phyloP scores from a whole-genome alignment of 257 asterid genomes.

The Rubia yunnanensis region DNA sequence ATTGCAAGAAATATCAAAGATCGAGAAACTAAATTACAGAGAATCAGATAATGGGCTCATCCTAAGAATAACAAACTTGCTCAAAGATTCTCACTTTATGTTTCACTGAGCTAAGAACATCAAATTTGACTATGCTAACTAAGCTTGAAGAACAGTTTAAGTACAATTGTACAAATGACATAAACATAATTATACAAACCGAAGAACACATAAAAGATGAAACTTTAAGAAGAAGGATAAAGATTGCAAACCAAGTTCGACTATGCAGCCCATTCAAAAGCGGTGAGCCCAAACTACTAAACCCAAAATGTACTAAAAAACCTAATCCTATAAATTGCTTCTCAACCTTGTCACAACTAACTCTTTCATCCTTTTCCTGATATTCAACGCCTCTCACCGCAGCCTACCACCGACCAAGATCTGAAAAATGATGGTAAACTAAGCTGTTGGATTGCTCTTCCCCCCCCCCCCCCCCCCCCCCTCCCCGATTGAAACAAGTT shows the following conservation, averaged over 20 bases:
- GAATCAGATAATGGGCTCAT: not conserved
- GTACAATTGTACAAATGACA: not conserved
- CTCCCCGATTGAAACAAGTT: no score
- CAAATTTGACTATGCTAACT: not conserved
- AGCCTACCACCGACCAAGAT: no score
- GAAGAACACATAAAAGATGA: not conserved
- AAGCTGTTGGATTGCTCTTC: no score
- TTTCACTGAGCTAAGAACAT: not conserved
- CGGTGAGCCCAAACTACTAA: no score
- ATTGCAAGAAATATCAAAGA: not conserved
- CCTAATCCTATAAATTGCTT: no score
- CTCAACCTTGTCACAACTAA: no score
- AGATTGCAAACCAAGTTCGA: conserved; percentile 63
- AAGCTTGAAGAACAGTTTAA: not conserved
- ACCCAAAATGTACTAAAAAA: no score
- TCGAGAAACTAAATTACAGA: not conserved
- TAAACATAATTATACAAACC: not conserved
- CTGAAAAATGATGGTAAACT: no score
- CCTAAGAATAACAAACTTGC: not conserved
- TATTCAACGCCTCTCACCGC: no score
- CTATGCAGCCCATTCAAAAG: no score
- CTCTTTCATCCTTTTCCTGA: no score
- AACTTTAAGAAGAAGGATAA: not conserved
- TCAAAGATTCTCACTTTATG: not conserved
- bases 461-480: no score